Conservation (phyloP, 108 stramenopile species). For the Skeletonema potamos region DNA sequence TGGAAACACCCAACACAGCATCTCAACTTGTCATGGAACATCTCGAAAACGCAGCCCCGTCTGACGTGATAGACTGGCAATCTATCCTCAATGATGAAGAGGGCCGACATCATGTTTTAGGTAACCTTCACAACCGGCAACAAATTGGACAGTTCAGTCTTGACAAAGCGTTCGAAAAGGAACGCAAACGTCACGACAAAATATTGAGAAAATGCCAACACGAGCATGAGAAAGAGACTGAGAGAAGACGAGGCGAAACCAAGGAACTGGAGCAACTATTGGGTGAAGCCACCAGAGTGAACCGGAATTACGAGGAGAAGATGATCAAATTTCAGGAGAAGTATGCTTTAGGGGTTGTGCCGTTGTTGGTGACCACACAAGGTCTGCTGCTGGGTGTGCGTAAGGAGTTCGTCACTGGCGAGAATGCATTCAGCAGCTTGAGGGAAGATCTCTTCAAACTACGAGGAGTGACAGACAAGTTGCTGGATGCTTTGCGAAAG, state of each 20-base stretch:
- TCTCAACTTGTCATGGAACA: slow-evolving; percentile 21
- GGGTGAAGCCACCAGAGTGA: slow-evolving; percentile 3
- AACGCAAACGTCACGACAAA: slow-evolving; percentile 9
- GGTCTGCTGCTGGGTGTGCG: slow-evolving; percentile 3
- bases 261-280: slow-evolving; percentile 29
- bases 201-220: slow-evolving; percentile 28
- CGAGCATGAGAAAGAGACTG: slow-evolving; percentile 12
- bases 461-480: slow-evolving; percentile 3
- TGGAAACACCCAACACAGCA: slow-evolving; percentile 22
- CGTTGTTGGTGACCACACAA: slow-evolving; percentile 11
- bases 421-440: slow-evolving; percentile 6
- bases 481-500: slow-evolving; percentile 6
- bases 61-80: slow-evolving; percentile 39
- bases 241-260: slow-evolving; percentile 12
- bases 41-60: slow-evolving; percentile 22
- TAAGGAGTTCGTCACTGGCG: slow-evolving; percentile 19
- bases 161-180: slow-evolving; percentile 31
- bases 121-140: slow-evolving; percentile 41
- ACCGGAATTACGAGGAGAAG: slow-evolving; percentile 37
- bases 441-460: slow-evolving; percentile 8
- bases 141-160: slow-evolving; percentile 47
- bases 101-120: slow-evolving; percentile 35
- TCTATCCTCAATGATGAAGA: slow-evolving; percentile 21
- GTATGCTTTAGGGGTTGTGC: slow-evolving; percentile 11
- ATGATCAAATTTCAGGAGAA: slow-evolving; percentile 30